These are phyloP conservation scores for Mycothermus thermophilus DNA, from an alignment of 495 filamentous ascomycete species.

Conservation along the genomic window DNA sequence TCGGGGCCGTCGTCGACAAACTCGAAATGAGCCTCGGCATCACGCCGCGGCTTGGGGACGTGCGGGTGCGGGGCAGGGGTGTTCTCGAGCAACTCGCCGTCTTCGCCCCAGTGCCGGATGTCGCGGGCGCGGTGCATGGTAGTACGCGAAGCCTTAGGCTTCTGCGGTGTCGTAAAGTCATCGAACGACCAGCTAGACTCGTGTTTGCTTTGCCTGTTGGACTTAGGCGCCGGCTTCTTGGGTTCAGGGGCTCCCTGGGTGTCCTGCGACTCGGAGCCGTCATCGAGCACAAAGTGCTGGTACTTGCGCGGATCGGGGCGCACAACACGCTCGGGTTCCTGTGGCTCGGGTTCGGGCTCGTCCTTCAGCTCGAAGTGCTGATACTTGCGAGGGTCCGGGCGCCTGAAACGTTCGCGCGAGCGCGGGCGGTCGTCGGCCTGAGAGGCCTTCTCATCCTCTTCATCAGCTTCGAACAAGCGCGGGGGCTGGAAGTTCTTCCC, in stretches of 20 bases:
- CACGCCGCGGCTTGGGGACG: constrained; percentile 55
- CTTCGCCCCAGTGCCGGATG: constrained; percentile 57
- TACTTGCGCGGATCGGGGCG: constrained; percentile 58
- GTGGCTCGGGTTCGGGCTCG: constrained; percentile 21
- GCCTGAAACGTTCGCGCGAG: constrained; percentile 37
- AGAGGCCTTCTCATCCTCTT: constrained; percentile 31
- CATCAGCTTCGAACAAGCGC: constrained; percentile 61
- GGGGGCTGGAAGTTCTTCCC: constrained; percentile 56
- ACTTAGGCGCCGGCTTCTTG: constrained; percentile 20
- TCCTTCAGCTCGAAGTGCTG: constrained; percentile 80
- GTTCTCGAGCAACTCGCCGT: constrained; percentile 46
- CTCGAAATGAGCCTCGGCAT: constrained; percentile 65
- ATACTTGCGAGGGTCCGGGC: constrained; percentile 57
- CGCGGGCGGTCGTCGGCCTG: constrained; percentile 23
- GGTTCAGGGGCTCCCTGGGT: constrained; percentile 6
- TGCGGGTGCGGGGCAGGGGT: constrained; percentile 41
- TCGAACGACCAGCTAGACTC: constrained; percentile 69
- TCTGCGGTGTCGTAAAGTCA: constrained; percentile 70
- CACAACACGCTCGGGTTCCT: constrained; percentile 36
- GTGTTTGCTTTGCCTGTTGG: constrained; percentile 42
- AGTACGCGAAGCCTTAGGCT: constrained; percentile 35
- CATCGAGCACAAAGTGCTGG: constrained; percentile 75
- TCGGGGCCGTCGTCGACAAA: constrained; percentile 16
- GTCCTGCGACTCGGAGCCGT: constrained; percentile 37
- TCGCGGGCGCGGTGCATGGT: constrained; percentile 35